Evolutionary conservation across 495 filamentous ascomycete genomes (phyloP).

Genomic region (Talaromyces adpressus): DNA sequence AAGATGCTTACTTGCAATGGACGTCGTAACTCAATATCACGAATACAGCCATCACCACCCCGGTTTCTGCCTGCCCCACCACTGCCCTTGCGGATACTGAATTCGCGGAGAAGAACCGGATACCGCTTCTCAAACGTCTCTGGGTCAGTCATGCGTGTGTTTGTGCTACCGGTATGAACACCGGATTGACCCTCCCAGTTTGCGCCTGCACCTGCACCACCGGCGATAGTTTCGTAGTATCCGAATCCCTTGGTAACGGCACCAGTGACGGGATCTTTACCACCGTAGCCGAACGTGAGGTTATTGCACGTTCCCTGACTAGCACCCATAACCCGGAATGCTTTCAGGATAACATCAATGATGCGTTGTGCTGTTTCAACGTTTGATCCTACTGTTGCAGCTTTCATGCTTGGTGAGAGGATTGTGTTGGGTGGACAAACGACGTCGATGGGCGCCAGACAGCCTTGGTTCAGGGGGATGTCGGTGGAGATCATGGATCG

Average conservation of each 20-base stretch:
- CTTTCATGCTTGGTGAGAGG: conserved; percentile 76
- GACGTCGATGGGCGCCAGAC: conserved; percentile 80
- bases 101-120: conserved; percentile 78
- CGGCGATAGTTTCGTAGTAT: conserved; percentile 97
- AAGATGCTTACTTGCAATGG: conserved; percentile 85
- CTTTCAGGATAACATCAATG: conserved; percentile 88
- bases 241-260: conserved; percentile 82
- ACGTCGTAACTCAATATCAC: conserved; percentile 91
- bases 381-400: conserved; percentile 94
- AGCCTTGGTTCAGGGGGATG: conserved; percentile 96
- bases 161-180: conserved; percentile 98
- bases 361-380: conserved; percentile 88
- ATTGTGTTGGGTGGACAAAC: conserved; percentile 77
- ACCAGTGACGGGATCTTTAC: conserved; percentile 64
- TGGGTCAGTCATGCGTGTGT: conserved; percentile 92
- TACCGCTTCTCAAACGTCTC: conserved; percentile 96
- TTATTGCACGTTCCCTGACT: conserved; percentile 94
- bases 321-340: conserved; percentile 85
- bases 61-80: conserved; percentile 69
- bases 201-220: conserved; percentile 81
- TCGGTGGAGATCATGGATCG: conserved; percentile 88
- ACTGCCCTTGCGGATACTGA: conserved; percentile 60
- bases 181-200: conserved; percentile 85
- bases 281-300: conserved; percentile 41
- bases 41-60: conserved; percentile 83